Percentiles rank a stretch among this genome's conserved stretches.
Conservation (phyloP, 1,139 yeast species). For the Nakaseomyces delphensis region DNA sequence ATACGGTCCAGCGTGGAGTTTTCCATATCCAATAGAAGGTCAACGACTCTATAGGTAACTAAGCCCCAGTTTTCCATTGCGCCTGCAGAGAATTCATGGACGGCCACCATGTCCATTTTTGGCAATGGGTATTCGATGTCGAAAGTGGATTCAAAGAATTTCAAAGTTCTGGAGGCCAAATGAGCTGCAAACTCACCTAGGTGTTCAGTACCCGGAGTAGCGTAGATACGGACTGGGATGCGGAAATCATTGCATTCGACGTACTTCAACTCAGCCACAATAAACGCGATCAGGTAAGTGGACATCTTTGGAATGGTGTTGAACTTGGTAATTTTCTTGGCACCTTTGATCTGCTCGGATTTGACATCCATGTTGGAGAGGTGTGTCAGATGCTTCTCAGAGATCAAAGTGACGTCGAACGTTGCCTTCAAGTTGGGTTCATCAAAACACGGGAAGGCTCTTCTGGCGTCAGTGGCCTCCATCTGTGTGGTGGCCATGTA, state of each 20-base stretch:
- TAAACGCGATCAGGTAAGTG: conserved; percentile 69
- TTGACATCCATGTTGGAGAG: conserved; percentile 74
- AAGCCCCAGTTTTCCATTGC: conserved; percentile 83
- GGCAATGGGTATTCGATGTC: conserved; percentile 64
- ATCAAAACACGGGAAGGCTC: conserved; percentile 87
- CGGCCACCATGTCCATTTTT: conserved; percentile 65
- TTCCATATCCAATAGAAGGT: conserved; percentile 52
- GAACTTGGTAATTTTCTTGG: conserved; percentile 43
- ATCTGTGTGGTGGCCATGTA: conserved; percentile 77
- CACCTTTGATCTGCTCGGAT: conserved; percentile 40
- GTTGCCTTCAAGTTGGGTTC: conserved; percentile 81
- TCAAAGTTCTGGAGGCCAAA: conserved; percentile 58
- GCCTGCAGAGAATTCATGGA: conserved; percentile 67
- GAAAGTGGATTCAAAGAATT: conserved; percentile 55
- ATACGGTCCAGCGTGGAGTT: conserved; percentile 31
- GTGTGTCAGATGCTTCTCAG: conserved; percentile 52
- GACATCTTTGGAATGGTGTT: conserved; percentile 64
- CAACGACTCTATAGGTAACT: conserved; percentile 64
- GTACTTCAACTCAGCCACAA: conserved; percentile 66
- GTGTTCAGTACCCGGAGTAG: conserved; percentile 57
- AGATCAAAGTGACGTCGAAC: conserved; percentile 57
- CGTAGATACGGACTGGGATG: conserved; percentile 58
- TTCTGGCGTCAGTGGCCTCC: conserved; percentile 83
- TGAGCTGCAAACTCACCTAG: conserved; percentile 60
- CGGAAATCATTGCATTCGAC: conserved; percentile 42